These are phyloP conservation scores for Nigrograna mackinnonii DNA, from an alignment of 2,329 filamentous ascomycete species.

Conservation along the genomic window DNA sequence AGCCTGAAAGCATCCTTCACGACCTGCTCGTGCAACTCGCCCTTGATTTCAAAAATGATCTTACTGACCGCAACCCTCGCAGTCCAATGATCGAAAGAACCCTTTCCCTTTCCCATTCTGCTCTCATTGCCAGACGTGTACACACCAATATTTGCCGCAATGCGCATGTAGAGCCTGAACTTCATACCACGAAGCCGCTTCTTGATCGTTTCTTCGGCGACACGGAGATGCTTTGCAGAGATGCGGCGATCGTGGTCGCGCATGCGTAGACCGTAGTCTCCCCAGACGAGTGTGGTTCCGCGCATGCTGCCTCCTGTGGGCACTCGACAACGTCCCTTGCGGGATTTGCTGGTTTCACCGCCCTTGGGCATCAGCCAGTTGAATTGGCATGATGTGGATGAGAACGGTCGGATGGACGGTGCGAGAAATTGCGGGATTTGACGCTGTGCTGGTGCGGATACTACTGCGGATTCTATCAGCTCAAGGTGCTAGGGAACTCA, in stretches of 20 bases:
- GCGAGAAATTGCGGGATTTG: slow-evolving; percentile 36
- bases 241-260: slow-evolving; percentile 90
- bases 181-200: slow-evolving; percentile 85
- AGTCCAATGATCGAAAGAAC: slow-evolving; percentile 96
- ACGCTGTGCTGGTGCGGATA: slow-evolving; percentile 19
- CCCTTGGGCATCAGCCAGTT: slow-evolving; percentile 84
- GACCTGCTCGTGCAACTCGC: slow-evolving; percentile 91
- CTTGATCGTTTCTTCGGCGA: slow-evolving; percentile 93
- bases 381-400: slow-evolving; percentile 63
- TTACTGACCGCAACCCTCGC: slow-evolving; percentile 87
- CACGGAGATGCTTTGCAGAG: slow-evolving; percentile 81
- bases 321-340: slow-evolving; percentile 84
- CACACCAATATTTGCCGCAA: slow-evolving; percentile 91
- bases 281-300: slow-evolving; percentile 95
- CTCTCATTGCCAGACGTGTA: slow-evolving; percentile 95
- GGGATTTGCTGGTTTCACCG: slow-evolving; percentile 83
- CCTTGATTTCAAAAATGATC: slow-evolving; percentile 90
- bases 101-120: slow-evolving; percentile 99
- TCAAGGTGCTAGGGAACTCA: not conserved
- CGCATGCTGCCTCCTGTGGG: slow-evolving; percentile 88
- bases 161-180: slow-evolving; percentile 88
- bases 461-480: not conserved
- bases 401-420: slow-evolving; percentile 62
- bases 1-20: slow-evolving; percentile 91
- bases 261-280: slow-evolving; percentile 94